phyloP scores from a whole-genome alignment of 345 rosid species.

The Pelargonium nanum region DNA sequence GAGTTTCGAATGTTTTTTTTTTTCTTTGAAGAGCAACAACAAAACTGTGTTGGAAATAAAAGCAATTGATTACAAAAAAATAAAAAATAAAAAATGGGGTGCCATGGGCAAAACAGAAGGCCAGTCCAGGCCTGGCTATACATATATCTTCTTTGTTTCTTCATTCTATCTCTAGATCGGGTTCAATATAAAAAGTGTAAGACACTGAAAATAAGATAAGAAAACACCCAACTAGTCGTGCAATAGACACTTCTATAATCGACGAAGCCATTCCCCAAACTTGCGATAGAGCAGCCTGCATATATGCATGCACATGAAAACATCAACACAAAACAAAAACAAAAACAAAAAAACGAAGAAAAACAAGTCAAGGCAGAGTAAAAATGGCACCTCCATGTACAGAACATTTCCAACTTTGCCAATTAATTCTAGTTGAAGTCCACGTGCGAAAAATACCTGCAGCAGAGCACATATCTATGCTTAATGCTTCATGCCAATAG shows the following conservation, averaged over 20 bases:
- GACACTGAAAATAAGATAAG: constrained; percentile 56
- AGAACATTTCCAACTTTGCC: neutral
- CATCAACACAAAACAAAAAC: no score
- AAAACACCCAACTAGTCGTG: constrained; percentile 56
- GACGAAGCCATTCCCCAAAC: constrained; percentile 41
- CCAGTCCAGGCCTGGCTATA: no score
- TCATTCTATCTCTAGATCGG: constrained; percentile 59
- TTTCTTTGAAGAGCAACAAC: no score
- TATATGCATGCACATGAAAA: no score
- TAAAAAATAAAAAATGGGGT: no score
- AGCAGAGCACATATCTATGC: neutral
- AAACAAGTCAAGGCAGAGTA: no score
- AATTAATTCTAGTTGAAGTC: neutral
- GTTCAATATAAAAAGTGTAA: constrained; percentile 56
- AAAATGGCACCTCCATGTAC: neutral
- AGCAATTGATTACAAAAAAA: no score
- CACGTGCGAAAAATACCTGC: neutral
- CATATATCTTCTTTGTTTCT: neutral
- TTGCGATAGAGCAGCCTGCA: constrained; percentile 57
- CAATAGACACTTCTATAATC: constrained; percentile 37
- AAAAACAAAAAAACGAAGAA: no score
- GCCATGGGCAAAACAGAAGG: no score
- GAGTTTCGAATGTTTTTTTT: no score
- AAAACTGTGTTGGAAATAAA: no score
- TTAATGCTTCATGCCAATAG: no score